Evolutionary conservation across 1,139 yeast genomes (phyloP).

Genomic region (Geotrichum klebahnii): DNA sequence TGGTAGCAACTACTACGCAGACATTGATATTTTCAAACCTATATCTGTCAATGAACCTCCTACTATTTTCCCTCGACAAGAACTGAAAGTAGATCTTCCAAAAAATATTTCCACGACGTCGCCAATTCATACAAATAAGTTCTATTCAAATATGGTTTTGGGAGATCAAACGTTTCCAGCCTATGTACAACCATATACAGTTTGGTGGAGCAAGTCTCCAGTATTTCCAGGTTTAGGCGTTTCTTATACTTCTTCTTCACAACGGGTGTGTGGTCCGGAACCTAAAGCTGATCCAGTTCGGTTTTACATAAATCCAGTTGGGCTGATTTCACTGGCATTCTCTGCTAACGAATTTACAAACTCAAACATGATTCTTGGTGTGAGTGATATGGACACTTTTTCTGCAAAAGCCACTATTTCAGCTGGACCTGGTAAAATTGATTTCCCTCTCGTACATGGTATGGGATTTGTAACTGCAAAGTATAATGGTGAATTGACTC

Average conservation of each 20-base stretch:
- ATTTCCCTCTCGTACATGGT: slow-evolving; percentile 56
- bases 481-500: slow-evolving; percentile 60
- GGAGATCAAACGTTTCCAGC: slow-evolving; percentile 47
- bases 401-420: slow-evolving; percentile 46
- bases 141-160: slow-evolving; percentile 59
- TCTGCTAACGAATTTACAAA: slow-evolving; percentile 51
- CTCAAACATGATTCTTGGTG: slow-evolving; percentile 46
- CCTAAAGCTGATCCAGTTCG: slow-evolving; percentile 38
- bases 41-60: slow-evolving; percentile 51
- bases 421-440: slow-evolving; percentile 26
- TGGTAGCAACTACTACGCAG: slow-evolving; percentile 23
- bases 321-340: slow-evolving; percentile 50
- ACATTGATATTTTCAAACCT: slow-evolving; percentile 48
- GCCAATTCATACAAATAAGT: slow-evolving; percentile 61
- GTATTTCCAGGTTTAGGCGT: slow-evolving; percentile 56
- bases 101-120: slow-evolving; percentile 45
- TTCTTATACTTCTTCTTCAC: slow-evolving; percentile 50
- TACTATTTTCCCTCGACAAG: slow-evolving; percentile 47
- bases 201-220: slow-evolving; percentile 46
- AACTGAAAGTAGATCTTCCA: slow-evolving; percentile 49
- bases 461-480: slow-evolving; percentile 74
- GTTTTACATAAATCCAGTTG: slow-evolving; percentile 55
- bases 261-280: slow-evolving; percentile 44
- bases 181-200: slow-evolving; percentile 58
- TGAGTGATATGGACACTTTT: slow-evolving; percentile 47